Percentiles rank a stretch among this genome's conserved stretches.
phyloP scores from a whole-genome alignment of 352 stramenopile genomes.

The Pythium rhizo-oryzae region DNA sequence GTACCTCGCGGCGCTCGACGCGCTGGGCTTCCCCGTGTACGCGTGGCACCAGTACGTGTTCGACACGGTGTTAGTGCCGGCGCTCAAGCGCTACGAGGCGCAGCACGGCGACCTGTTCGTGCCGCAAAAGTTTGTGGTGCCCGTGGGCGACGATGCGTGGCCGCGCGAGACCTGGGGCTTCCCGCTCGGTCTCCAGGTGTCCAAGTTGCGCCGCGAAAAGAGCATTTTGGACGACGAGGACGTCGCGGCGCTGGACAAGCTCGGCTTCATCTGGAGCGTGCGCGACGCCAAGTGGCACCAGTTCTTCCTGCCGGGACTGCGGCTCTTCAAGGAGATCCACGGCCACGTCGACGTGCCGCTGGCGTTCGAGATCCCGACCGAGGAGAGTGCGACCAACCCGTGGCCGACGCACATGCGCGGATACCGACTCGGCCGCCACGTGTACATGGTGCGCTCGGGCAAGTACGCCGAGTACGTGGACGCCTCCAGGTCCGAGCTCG shows the following conservation, averaged over 20 bases:
- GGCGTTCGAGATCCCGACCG: conserved; percentile 54
- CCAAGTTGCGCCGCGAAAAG: conserved; percentile 83
- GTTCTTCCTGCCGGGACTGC: conserved; percentile 68
- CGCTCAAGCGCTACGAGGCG: conserved; percentile 78
- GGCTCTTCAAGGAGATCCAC: conserved; percentile 57
- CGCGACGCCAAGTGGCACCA: conserved; percentile 71
- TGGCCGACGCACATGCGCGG: conserved; percentile 57
- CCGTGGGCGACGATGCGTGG: conserved; percentile 63
- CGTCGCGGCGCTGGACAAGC: conserved; percentile 75
- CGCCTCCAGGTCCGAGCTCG: conserved; percentile 42
- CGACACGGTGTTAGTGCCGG: conserved; percentile 61
- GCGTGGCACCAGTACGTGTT: conserved; percentile 73
- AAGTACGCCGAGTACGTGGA: conserved; percentile 58
- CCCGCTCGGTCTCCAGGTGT: conserved; percentile 86
- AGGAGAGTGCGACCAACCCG: conserved; percentile 31
- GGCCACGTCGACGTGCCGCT: conserved; percentile 63
- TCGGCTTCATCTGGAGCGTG: conserved; percentile 93
- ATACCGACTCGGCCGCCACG: conserved; percentile 63
- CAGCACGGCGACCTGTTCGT: conserved; percentile 90
- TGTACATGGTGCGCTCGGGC: conserved; percentile 68
- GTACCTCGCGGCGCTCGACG: conserved; percentile 41
- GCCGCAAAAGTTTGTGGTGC: conserved; percentile 92
- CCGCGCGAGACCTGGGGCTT: conserved; percentile 82
- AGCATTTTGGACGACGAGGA: conserved; percentile 54
- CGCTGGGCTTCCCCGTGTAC: conserved; percentile 60